Percentiles rank a stretch among this genome's conserved stretches.
Conservation (phyloP, 306 rosid species). For the Benincasa hispida region DNA sequence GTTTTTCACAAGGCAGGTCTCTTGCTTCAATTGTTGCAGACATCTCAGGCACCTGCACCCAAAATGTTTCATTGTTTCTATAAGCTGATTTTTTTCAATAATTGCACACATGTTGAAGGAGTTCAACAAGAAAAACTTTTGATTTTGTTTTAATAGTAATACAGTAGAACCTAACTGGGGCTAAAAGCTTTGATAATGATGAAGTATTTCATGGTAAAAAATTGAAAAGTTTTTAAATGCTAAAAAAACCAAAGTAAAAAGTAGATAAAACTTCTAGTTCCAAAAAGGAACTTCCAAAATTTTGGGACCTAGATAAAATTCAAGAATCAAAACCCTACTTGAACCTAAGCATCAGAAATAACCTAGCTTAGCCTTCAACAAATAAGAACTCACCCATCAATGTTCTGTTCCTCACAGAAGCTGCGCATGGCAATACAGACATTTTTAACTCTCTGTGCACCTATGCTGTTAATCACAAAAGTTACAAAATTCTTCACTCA, state of each 20-base stretch:
- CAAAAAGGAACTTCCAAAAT: background rate
- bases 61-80: background rate
- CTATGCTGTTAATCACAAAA: constrained; percentile 42
- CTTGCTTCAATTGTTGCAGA: constrained; percentile 85
- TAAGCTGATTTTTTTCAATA: background rate
- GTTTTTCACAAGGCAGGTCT: constrained; percentile 65
- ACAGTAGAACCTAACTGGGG: no score
- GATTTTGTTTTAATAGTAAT: background rate
- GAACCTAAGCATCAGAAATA: background rate
- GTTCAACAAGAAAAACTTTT: background rate
- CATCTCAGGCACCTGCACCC: constrained; percentile 63
- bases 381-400: constrained; percentile 58
- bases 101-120: background rate
- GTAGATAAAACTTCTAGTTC: background rate
- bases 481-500: background rate
- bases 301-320: background rate
- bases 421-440: constrained; percentile 72
- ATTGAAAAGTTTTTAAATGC: background rate
- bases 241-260: background rate
- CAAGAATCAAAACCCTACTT: background rate
- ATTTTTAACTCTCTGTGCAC: constrained; percentile 83
- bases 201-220: background rate
- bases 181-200: background rate
- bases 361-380: background rate
- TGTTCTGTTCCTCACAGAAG: constrained; percentile 72